phyloP scores from a whole-genome alignment of 345 rosid species.

The Eucalyptus erythrocorys region DNA sequence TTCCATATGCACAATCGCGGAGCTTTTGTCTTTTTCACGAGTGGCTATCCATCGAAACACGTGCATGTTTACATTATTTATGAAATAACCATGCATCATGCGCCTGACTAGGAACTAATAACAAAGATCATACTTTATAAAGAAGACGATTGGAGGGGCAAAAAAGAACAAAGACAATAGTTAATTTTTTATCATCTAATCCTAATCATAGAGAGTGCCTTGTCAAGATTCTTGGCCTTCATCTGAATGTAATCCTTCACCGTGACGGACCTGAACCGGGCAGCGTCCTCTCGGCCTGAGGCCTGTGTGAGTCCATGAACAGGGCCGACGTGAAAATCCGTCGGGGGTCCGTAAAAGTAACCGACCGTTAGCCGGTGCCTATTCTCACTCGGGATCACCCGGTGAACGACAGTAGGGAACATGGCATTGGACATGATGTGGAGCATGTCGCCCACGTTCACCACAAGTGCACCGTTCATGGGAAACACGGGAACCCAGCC shows the following conservation, averaged over 20 bases:
- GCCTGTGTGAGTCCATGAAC: background rate
- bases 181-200: background rate
- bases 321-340: conserved; percentile 33
- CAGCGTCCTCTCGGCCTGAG: background rate
- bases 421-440: conserved; percentile 59
- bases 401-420: conserved; percentile 49
- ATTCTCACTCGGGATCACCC: conserved; percentile 39
- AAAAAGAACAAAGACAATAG: background rate
- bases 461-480: conserved; percentile 43
- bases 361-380: conserved; percentile 53
- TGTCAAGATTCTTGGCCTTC: conserved; percentile 40
- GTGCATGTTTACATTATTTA: background rate
- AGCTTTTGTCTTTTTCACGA: background rate
- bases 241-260: conserved; percentile 37
- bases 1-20: background rate
- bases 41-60: background rate
- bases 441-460: conserved; percentile 71
- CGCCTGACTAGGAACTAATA: background rate
- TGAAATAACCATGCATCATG: background rate
- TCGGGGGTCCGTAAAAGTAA: conserved; percentile 45
- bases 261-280: conserved; percentile 38
- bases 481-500: conserved; percentile 69
- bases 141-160: background rate
- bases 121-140: background rate
- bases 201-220: conserved; percentile 40